These are phyloP conservation scores for Stemphylium beticola DNA, from an alignment of 2,329 filamentous ascomycete genomes.

Conservation along the genomic window DNA sequence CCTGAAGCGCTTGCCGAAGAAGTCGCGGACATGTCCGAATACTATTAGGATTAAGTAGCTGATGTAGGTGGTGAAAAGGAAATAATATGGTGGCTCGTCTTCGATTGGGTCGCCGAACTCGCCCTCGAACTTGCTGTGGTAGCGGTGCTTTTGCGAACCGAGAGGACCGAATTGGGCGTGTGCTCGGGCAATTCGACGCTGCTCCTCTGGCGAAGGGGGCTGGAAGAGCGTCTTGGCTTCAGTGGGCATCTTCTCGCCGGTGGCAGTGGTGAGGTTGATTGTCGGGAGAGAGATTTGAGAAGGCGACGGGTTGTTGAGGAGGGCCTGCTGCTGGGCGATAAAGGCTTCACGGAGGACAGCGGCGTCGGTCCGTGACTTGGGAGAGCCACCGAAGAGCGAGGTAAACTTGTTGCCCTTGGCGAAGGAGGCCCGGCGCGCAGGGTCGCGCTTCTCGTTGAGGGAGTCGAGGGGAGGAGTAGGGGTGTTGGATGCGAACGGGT, in stretches of 20 bases:
- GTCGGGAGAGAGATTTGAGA: slow-evolving; percentile 80
- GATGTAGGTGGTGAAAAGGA: slow-evolving; percentile 95
- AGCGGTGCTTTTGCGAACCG: slow-evolving; percentile 78
- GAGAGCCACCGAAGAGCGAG: slow-evolving; percentile 81
- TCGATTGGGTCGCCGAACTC: slow-evolving; percentile 83
- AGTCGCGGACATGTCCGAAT: slow-evolving; percentile 93
- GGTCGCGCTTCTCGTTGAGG: slow-evolving; percentile 61
- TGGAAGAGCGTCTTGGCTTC: slow-evolving; percentile 85
- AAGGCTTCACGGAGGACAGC: slow-evolving; percentile 72
- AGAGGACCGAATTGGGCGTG: slow-evolving; percentile 94
- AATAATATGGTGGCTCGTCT: slow-evolving; percentile 96
- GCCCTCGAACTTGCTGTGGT: slow-evolving; percentile 86
- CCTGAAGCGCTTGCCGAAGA: slow-evolving; percentile 95
- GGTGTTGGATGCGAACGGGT: slow-evolving; percentile 62
- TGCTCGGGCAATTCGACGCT: slow-evolving; percentile 73
- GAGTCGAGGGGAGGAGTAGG: slow-evolving; percentile 58
- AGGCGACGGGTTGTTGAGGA: slow-evolving; percentile 68
- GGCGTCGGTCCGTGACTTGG: slow-evolving; percentile 70
- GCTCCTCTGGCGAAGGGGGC: slow-evolving; percentile 84
- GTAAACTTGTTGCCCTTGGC: slow-evolving; percentile 73
- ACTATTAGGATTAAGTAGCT: slow-evolving; percentile 96
- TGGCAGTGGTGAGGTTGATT: slow-evolving; percentile 89
- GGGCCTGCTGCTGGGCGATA: slow-evolving; percentile 62
- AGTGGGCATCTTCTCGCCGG: slow-evolving; percentile 74
- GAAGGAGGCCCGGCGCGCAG: slow-evolving; percentile 56